These are phyloP conservation scores for Knoxdaviesia capensis DNA, from an alignment of 2,329 filamentous ascomycete species.

Conservation along the genomic window DNA sequence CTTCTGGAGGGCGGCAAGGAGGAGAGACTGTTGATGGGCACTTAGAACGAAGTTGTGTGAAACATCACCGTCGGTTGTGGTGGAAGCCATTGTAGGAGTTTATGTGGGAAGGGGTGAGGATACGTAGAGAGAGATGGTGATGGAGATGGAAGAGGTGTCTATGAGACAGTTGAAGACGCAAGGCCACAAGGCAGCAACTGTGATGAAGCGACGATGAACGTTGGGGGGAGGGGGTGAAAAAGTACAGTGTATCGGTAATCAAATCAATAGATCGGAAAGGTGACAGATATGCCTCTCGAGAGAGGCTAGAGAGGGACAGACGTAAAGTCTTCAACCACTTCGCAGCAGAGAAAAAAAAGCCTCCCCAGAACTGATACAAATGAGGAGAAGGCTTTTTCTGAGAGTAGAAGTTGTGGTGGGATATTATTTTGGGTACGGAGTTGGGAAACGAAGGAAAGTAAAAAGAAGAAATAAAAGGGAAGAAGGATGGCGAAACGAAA, in stretches of 20 bases:
- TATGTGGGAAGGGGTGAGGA: conserved; percentile 2
- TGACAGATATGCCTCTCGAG: not conserved
- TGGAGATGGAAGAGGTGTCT: conserved; percentile 1
- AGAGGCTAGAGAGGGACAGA: not conserved
- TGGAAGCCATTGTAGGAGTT: conserved; percentile 27
- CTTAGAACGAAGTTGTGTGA: conserved; percentile 46
- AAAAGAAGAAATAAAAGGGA: not conserved
- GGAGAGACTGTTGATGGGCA: conserved; percentile 54
- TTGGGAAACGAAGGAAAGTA: not conserved
- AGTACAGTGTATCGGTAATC: not conserved
- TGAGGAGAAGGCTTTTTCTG: not conserved
- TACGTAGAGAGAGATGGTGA: conserved; percentile 1
- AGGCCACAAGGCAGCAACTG: too few species aligned
- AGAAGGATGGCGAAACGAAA: not conserved
- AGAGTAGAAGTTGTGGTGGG: not conserved
- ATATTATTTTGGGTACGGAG: not conserved
- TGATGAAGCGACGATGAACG: not conserved
- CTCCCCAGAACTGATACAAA: not conserved
- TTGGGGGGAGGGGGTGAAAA: not conserved
- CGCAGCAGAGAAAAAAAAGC: not conserved
- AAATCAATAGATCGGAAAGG: not conserved
- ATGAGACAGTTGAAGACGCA: too few species aligned
- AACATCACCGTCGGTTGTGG: conserved; percentile 18
- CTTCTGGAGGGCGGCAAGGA: conserved; percentile 55
- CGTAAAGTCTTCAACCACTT: not conserved